Conservation (phyloP, 75 land plant species). For the Picea sitchensis region DNA sequence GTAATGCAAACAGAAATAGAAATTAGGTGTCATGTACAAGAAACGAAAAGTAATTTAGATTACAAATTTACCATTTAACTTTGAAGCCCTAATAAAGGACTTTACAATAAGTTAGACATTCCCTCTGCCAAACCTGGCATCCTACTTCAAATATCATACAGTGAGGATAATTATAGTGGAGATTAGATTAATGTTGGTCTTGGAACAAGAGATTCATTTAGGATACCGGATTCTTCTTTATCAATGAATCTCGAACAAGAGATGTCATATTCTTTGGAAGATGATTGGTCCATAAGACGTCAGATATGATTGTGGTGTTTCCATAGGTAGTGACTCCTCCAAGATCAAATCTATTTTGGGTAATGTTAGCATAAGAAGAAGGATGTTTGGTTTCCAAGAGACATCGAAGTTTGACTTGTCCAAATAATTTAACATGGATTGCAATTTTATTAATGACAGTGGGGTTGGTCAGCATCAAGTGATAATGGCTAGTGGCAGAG, state of each 20-base stretch:
- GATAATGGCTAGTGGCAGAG: too few species aligned
- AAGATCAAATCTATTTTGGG: not conserved
- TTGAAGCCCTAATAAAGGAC: too few species aligned
- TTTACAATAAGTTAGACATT: not conserved
- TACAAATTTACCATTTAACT: too few species aligned
- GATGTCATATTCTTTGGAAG: not conserved
- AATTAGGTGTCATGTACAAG: too few species aligned
- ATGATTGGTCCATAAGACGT: conserved; percentile 5
- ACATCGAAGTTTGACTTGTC: not conserved
- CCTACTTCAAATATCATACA: conserved; percentile 9
- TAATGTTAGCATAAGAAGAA: not conserved
- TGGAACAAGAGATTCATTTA: not conserved
- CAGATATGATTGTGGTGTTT: not conserved
- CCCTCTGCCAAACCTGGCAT: not conserved
- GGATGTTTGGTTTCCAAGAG: not conserved
- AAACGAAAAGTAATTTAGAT: too few species aligned
- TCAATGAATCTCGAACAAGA: not conserved
- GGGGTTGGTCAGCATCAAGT: not conserved
- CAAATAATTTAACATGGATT: not conserved
- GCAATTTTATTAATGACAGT: not conserved
- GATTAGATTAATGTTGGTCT: too few species aligned
- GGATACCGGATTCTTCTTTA: not conserved
- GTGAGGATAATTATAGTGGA: not conserved
- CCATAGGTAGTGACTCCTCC: not conserved
- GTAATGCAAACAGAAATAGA: too few species aligned